Evolutionary conservation across 768 basidiomycete species (phyloP).

Genomic region (Lactifluus echinatus): DNA sequence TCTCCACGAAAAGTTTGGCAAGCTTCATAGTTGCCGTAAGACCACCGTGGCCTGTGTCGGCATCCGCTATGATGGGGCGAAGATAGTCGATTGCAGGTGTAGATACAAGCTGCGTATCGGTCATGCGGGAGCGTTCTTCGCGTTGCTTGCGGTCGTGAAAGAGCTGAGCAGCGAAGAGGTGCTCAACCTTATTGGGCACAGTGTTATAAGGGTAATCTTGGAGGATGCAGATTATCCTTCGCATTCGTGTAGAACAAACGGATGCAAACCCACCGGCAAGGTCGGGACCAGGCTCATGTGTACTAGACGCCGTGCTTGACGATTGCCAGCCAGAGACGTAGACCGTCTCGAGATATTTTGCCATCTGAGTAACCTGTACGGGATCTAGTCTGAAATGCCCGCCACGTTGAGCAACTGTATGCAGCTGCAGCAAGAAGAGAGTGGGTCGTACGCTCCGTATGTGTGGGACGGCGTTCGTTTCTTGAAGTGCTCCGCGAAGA

Average conservation of each 20-base stretch:
- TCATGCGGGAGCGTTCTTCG: conserved; percentile 62
- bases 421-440: not conserved
- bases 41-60: conserved; percentile 96
- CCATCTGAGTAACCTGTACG: conserved; percentile 98
- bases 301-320: conserved; percentile 86
- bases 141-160: conserved; percentile 99
- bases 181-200: conserved; percentile 97
- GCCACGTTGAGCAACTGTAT: not conserved
- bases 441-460: conserved; percentile 82
- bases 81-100: conserved; percentile 80
- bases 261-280: conserved; percentile 62
- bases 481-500: conserved; percentile 70
- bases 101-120: conserved; percentile 59
- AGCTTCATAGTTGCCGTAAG: conserved; percentile 98
- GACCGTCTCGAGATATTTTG: conserved; percentile 94
- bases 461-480: conserved; percentile 83
- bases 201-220: conserved; percentile 97
- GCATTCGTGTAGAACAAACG: not conserved
- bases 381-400: conserved; percentile 72
- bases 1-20: conserved; percentile 97
- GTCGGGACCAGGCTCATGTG: conserved; percentile 97
- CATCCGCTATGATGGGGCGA: conserved; percentile 92
- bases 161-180: conserved; percentile 94
- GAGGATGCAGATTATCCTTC: not conserved
- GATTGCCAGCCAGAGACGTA: conserved; percentile 98